phyloP scores from a whole-genome alignment of 768 basidiomycete species.

The Hericium erinaceus region DNA sequence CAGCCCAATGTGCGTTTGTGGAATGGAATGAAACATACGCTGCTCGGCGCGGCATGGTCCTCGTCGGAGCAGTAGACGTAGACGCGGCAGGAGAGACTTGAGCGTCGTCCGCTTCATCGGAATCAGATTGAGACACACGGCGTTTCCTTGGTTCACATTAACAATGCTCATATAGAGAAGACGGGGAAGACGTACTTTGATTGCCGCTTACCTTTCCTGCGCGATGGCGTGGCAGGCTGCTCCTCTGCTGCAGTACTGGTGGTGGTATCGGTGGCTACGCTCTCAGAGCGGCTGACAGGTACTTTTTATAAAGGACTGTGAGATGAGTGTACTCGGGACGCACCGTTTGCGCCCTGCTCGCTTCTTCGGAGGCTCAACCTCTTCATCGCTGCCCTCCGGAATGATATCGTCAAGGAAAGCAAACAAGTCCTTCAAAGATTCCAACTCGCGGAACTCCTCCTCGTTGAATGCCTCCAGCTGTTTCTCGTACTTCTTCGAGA shows the following conservation, averaged over 20 bases:
- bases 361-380: slow-evolving; percentile 29
- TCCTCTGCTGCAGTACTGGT: slow-evolving; percentile 27
- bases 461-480: slow-evolving; percentile 66
- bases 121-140: slow-evolving; percentile 45
- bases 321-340: slow-evolving; percentile 17
- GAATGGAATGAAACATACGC: slow-evolving; percentile 35
- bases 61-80: slow-evolving; percentile 32
- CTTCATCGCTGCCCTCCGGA: slow-evolving; percentile 46
- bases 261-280: slow-evolving; percentile 36
- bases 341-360: slow-evolving; percentile 41
- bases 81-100: slow-evolving; percentile 22
- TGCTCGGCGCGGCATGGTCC: slow-evolving; percentile 46
- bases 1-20: slow-evolving; percentile 22
- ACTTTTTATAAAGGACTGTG: not conserved
- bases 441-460: slow-evolving; percentile 57
- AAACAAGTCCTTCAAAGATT: slow-evolving; percentile 54
- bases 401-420: slow-evolving; percentile 65
- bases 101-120: slow-evolving; percentile 33
- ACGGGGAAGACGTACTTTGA: slow-evolving; percentile 19
- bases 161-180: not conserved
- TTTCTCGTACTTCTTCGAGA: slow-evolving; percentile 65
- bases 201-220: slow-evolving; percentile 26
- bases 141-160: slow-evolving; percentile 34
- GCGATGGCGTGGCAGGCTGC: slow-evolving; percentile 15
- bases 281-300: slow-evolving; percentile 45